These are phyloP conservation scores for Scenedesmus sp. DNA, from an alignment of 163 green algal genomes.

Conservation along the genomic window DNA sequence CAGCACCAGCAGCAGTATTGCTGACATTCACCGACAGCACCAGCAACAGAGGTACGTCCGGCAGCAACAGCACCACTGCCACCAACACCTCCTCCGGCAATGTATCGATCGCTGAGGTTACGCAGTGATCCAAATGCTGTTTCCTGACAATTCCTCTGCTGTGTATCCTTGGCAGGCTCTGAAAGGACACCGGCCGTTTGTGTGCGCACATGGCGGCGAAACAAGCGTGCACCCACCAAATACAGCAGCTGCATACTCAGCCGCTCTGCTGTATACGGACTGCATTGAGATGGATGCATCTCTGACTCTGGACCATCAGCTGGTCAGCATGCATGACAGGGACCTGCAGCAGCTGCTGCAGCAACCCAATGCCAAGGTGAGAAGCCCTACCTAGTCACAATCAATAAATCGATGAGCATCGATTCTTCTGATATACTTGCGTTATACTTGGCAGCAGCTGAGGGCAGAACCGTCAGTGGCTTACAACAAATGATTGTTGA, in stretches of 20 bases:
- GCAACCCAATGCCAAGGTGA: slow-evolving; percentile 2
- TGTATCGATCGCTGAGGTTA: too few relatives aligned
- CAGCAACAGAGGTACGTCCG: not conserved
- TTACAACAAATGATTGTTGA: too few relatives aligned
- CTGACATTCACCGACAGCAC: not conserved
- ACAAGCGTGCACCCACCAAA: slow-evolving; percentile 62
- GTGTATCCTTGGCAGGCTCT: not conserved
- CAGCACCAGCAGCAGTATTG: not conserved
- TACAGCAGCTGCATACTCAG: slow-evolving; percentile 63
- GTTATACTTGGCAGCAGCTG: too few relatives aligned
- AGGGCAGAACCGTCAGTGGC: too few relatives aligned
- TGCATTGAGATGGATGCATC: slow-evolving; percentile 77
- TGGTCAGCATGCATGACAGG: slow-evolving; percentile 70
- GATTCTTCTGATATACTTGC: too few relatives aligned
- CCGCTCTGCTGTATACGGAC: slow-evolving; percentile 58
- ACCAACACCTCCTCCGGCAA: not conserved
- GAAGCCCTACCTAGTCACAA: not conserved
- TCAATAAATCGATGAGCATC: too few relatives aligned
- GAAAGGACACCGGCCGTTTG: slow-evolving; percentile 55
- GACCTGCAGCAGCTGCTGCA: slow-evolving; percentile 67
- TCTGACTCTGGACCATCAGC: slow-evolving; percentile 63
- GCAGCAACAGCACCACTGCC: not conserved
- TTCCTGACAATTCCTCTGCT: not conserved
- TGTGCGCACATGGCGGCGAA: slow-evolving; percentile 78
- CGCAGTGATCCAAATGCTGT: not conserved